phyloP scores from a whole-genome alignment of 2,329 filamentous ascomycete genomes.

The Pseudopithomyces maydicus region DNA sequence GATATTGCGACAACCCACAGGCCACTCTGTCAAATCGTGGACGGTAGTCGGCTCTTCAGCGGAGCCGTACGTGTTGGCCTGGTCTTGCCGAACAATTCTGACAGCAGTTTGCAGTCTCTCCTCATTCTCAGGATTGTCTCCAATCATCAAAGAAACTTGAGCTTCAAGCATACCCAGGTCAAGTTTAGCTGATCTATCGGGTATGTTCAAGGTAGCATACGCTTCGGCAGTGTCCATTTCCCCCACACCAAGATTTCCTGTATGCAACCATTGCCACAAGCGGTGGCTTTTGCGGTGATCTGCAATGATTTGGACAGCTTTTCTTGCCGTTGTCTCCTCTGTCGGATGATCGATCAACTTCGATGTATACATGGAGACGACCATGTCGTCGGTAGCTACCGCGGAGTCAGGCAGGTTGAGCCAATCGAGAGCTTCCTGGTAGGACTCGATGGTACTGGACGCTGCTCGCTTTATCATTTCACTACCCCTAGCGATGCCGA shows the following conservation, averaged over 20 bases:
- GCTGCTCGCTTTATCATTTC: conserved; percentile 63
- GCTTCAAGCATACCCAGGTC: conserved; percentile 48
- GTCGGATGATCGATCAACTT: conserved; percentile 60
- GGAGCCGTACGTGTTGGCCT: conserved; percentile 28
- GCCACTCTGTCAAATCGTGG: conserved; percentile 58
- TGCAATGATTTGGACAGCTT: conserved; percentile 65
- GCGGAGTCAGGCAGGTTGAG: conserved; percentile 53
- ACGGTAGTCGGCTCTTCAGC: conserved; percentile 13
- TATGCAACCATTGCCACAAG: conserved; percentile 59
- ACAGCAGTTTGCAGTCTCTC: conserved; percentile 55
- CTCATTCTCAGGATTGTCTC: conserved; percentile 51
- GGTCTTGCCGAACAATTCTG: conserved; percentile 48
- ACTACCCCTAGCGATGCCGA: conserved; percentile 64
- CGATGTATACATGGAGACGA: conserved; percentile 61
- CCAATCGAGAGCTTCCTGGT: conserved; percentile 67
- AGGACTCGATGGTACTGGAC: conserved; percentile 63
- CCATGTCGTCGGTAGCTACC: conserved; percentile 60
- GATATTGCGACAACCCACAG: conserved; percentile 88
- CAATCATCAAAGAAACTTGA: conserved; percentile 19
- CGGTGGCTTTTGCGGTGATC: conserved; percentile 60
- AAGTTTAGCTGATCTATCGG: conserved; percentile 58
- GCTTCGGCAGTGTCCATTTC: conserved; percentile 58
- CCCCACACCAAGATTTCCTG: conserved; percentile 54
- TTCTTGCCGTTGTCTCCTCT: conserved; percentile 56
- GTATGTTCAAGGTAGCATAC: conserved; percentile 51